A percentile compares a stretch with the other conserved stretches of the same genome.
These are phyloP conservation scores for Pseudocercospora fuligena DNA, from an alignment of 2,329 filamentous ascomycete genomes.

Conservation along the genomic window DNA sequence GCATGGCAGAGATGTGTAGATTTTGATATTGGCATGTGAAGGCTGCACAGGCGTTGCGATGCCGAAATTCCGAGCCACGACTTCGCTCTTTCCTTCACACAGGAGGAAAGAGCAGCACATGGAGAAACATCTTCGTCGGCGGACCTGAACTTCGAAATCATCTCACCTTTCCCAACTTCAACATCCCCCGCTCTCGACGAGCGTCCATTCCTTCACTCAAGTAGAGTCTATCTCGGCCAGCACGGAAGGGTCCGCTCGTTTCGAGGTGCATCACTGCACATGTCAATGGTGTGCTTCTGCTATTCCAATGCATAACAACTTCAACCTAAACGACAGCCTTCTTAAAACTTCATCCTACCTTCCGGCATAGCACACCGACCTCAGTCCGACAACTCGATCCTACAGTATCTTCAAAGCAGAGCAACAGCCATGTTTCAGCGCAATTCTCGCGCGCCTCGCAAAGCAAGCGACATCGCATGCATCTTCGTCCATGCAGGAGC, in stretches of 20 bases:
- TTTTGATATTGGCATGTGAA: background rate
- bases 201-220: constrained; percentile 1
- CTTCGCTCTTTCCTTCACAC: constrained; percentile 16
- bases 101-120: constrained; percentile 17
- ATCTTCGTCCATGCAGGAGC: constrained; percentile 97
- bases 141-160: background rate
- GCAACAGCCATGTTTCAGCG: constrained; percentile 42
- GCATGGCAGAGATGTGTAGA: background rate
- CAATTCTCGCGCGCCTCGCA: constrained; percentile 32
- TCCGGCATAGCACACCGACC: constrained; percentile 3
- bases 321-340: background rate
- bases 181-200: background rate
- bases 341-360: background rate
- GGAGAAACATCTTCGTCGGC: constrained; percentile 3
- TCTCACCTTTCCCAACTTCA: background rate
- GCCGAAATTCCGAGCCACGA: background rate
- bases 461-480: constrained; percentile 62
- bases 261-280: background rate
- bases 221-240: background rate
- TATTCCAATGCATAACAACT: background rate
- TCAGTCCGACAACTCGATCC: background rate
- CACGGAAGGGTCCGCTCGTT: background rate
- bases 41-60: background rate
- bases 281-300: background rate
- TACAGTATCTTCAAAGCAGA: background rate